Percentiles rank a stretch among this genome's conserved stretches.
phyloP scores from a whole-genome alignment of 2,329 filamentous ascomycete genomes.

The Diatrype stigma region DNA sequence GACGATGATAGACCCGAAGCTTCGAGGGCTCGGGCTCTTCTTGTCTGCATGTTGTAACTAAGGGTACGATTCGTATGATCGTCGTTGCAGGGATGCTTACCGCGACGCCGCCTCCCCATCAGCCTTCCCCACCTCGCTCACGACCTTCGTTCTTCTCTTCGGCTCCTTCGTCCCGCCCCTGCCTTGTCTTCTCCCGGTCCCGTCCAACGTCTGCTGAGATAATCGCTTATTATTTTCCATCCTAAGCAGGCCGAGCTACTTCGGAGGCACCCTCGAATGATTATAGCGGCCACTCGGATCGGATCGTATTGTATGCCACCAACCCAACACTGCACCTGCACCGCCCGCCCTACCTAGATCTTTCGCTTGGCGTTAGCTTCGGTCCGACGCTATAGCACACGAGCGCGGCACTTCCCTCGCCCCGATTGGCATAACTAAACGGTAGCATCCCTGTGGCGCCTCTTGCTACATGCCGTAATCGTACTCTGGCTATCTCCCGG shows the following conservation, averaged over 20 bases:
- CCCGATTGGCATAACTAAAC: background rate
- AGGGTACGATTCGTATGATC: background rate
- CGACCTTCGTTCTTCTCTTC: background rate
- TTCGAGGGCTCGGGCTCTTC: background rate
- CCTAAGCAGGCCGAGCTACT: background rate
- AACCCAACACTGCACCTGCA: background rate
- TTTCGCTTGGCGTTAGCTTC: background rate
- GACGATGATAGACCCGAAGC: too few species aligned
- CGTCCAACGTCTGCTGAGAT: background rate
- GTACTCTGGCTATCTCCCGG: background rate
- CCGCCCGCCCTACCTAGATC: background rate
- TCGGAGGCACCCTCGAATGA: background rate
- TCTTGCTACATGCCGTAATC: background rate
- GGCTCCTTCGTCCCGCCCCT: background rate
- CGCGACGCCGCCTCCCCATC: background rate
- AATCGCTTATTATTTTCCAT: background rate
- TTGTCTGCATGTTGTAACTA: background rate
- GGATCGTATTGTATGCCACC: background rate
- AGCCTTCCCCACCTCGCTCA: background rate
- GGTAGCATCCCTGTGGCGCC: background rate
- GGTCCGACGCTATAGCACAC: background rate
- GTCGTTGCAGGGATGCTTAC: background rate
- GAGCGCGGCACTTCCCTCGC: background rate
- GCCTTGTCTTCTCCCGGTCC: background rate
- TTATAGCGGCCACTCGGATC: background rate